Percentiles rank a stretch among this genome's conserved stretches.
Conservation (phyloP, 768 basidiomycete genomes). For the Xanthoconium stramineum region DNA sequence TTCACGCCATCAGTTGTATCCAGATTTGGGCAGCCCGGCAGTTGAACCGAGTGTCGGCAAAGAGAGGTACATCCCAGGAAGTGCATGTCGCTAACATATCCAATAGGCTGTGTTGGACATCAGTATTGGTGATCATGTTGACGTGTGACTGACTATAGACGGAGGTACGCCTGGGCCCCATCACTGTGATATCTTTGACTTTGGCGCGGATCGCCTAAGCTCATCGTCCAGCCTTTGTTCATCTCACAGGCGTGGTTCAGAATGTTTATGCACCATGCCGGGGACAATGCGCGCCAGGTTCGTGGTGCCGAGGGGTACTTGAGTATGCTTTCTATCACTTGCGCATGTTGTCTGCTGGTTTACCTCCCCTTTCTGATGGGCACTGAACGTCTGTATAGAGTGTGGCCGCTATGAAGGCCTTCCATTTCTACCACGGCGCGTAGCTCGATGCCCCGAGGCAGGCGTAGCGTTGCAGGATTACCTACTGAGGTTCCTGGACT, state of each 20-base stretch:
- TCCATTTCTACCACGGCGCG: slow-evolving; percentile 20
- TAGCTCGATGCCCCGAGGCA: slow-evolving; percentile 22
- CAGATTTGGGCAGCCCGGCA: slow-evolving; percentile 21
- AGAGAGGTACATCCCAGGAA: slow-evolving; percentile 14
- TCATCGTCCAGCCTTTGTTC: slow-evolving; percentile 3
- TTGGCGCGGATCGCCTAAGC: slow-evolving; percentile 8
- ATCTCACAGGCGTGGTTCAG: slow-evolving; percentile 8
- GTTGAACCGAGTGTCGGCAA: slow-evolving; percentile 11
- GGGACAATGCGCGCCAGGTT: neutral
- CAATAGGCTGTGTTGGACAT: slow-evolving; percentile 15
- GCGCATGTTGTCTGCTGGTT: slow-evolving; percentile 9
- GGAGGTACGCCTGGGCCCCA: neutral
- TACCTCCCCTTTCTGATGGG: slow-evolving; percentile 11
- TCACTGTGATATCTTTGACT: slow-evolving; percentile 13
- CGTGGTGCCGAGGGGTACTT: slow-evolving; percentile 3
- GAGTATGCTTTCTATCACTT: slow-evolving; percentile 6
- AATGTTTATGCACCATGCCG: slow-evolving; percentile 7
- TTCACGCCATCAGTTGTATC: slow-evolving; percentile 21
- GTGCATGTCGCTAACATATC: slow-evolving; percentile 18
- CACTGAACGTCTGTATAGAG: slow-evolving; percentile 6
- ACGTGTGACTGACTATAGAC: slow-evolving; percentile 13
- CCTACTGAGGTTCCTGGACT: slow-evolving; percentile 3
- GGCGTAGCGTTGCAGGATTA: slow-evolving; percentile 6
- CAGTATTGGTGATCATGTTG: slow-evolving; percentile 17
- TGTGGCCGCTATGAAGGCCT: slow-evolving; percentile 15